Base-by-base conservation (phyloP, 1,139 yeast genomes). In the Candida freyschussii region DNA sequence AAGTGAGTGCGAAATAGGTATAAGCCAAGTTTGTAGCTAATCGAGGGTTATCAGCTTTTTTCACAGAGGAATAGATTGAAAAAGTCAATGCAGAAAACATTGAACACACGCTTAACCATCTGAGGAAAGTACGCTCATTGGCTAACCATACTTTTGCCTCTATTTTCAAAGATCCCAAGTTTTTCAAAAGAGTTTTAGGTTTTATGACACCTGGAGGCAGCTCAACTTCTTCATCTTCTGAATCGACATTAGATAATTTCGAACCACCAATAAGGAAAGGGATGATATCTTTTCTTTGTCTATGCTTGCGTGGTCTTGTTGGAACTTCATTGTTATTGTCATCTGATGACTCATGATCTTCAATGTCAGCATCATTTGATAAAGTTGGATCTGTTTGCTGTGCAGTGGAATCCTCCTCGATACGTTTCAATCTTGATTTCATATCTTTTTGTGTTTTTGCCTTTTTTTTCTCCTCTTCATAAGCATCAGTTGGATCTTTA, bases 121-220 rank as follows among this genome's bases (percentile, higher is more conserved):
- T 76, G 66, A 85, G 82, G 62, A 89, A 89, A 3, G 98, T 91
- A 60, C 98, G 82, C 63, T 91, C 98, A 55, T 91, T 91, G 21
- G 98, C 98, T 43, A 91, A 68, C 97, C 98, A 91, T 23, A 91
- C 98, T 58, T 91, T 91, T 21, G 97, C 94, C 64, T 91, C 98
- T 36, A 91, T 87, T 59, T 83, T 87, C 39, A 87, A 74, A 3
- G 96, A 93, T 6, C 96, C 96, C 22, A 91, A 78, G 56, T 87
- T 87, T 55, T 89, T 84, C 51, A 91, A 69, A 62, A 83, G 75
- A 30, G 69, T 64, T 10, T 72, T 76, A 32, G 98, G 98, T 54
- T 80, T 83, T 31, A 69, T 67, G 13, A 91, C 97, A 16, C 97
- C 97, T 5, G 84, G 77, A 6, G 98, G 98, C 39, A 91, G 65